Percentiles rank a stretch among this genome's conserved stretches.
Conservation (phyloP, 345 rosid species). For the Bruguiera sexangula region DNA sequence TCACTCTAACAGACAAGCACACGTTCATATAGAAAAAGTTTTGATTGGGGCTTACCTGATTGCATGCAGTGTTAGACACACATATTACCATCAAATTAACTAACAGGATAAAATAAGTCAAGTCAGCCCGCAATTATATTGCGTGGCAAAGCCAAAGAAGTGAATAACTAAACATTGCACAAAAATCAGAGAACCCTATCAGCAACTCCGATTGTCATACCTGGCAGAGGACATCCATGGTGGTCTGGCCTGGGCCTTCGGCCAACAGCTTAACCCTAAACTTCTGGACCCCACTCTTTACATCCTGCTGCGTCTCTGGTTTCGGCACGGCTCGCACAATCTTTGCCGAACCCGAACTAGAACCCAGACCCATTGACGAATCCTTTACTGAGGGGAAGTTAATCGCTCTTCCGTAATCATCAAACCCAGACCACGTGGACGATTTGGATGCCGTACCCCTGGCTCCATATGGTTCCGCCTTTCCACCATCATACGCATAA, state of each 20-base stretch:
- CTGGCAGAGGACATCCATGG: slow-evolving; percentile 94
- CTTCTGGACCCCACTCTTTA: slow-evolving; percentile 83
- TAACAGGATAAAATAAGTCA: no score
- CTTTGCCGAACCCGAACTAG: slow-evolving; percentile 48
- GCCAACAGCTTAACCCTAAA: slow-evolving; percentile 87
- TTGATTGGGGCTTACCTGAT: no score
- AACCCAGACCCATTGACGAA: slow-evolving; percentile 28
- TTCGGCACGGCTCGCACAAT: slow-evolving; percentile 90
- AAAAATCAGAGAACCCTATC: no score
- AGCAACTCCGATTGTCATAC: slow-evolving; percentile 23
- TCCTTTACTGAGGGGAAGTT: slow-evolving; percentile 58
- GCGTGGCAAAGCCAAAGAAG: no score
- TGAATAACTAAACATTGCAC: no score
- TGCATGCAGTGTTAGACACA: no score
- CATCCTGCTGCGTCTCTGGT: slow-evolving; percentile 78
- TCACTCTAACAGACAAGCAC: no score
- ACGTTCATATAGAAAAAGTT: no score
- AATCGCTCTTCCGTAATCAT: slow-evolving; percentile 89
- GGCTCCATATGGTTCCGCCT: slow-evolving; percentile 87
- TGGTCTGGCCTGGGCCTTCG: slow-evolving; percentile 78
- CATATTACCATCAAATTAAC: no score
- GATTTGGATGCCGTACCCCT: slow-evolving; percentile 88
- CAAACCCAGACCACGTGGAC: slow-evolving; percentile 65
- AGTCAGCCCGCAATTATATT: no score
- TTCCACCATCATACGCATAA: slow-evolving; percentile 80